Evolutionary conservation across 75 land plant species (phyloP).

Genomic region (Ceratopteris richardii): DNA sequence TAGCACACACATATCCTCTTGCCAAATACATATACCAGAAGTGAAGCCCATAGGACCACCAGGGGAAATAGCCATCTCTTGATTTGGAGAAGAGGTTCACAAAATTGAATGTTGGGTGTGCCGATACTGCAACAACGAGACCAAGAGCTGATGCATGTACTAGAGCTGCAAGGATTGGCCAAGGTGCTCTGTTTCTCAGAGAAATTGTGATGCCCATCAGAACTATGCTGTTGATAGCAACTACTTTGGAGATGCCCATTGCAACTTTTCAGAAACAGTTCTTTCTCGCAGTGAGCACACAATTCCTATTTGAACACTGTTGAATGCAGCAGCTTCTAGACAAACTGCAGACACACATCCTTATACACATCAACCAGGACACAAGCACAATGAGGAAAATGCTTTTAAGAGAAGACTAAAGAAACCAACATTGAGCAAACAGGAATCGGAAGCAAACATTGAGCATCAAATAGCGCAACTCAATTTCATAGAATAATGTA

Average conservation of each 20-base stretch:
- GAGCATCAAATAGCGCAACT: too few relatives aligned
- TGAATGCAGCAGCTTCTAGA: too few relatives aligned
- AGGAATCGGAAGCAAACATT: too few relatives aligned
- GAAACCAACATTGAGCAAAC: too few relatives aligned
- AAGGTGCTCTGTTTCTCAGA: conserved; percentile 14
- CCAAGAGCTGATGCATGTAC: conserved; percentile 52
- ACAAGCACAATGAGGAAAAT: too few relatives aligned
- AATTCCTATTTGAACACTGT: too few relatives aligned
- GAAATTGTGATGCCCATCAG: conserved; percentile 11
- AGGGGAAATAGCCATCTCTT: conserved; percentile 52
- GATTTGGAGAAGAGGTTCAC: conserved; percentile 55
- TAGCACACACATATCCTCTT: conserved; percentile 33
- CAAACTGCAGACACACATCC: too few relatives aligned
- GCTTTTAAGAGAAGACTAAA: too few relatives aligned
- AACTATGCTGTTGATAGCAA: conserved; percentile 30
- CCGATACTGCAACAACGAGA: conserved; percentile 38
- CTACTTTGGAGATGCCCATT: conserved; percentile 34
- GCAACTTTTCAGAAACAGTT: too few relatives aligned
- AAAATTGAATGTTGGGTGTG: conserved; percentile 52
- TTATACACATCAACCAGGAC: too few relatives aligned
- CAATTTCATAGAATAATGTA: too few relatives aligned
- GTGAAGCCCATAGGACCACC: conserved; percentile 58
- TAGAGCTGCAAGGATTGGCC: conserved; percentile 25
- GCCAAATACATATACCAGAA: conserved; percentile 43
- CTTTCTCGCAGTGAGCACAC: too few relatives aligned